Conservation (phyloP, 169 alveolate genomes). For the Amoebophrya sp. region DNA sequence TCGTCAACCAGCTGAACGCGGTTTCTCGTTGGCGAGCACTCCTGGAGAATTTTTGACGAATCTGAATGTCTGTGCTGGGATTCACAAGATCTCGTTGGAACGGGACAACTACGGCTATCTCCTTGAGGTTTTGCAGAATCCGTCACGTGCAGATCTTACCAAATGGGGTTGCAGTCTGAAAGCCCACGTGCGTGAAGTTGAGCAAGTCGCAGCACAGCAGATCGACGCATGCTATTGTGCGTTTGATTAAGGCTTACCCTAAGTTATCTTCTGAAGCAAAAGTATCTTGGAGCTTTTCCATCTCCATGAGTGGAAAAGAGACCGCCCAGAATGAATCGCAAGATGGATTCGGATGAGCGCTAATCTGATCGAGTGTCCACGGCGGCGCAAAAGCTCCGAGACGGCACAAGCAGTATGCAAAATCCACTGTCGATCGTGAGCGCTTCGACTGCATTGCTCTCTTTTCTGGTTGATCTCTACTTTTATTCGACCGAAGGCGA, state of each 20-base stretch:
- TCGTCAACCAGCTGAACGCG: too few species aligned
- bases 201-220: neutral
- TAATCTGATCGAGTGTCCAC: too few species aligned
- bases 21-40: neutral
- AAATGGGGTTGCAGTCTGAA: neutral
- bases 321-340: too few species aligned
- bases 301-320: too few species aligned
- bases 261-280: neutral
- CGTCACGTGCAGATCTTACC: neutral
- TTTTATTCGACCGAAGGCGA: neutral
- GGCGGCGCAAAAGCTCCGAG: too few species aligned
- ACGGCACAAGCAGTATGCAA: too few species aligned
- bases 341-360: too few species aligned
- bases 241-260: neutral
- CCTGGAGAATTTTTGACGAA: neutral
- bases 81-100: neutral
- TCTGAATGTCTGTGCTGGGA: neutral
- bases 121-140: neutral
- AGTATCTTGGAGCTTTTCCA: too few species aligned
- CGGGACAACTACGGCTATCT: conserved; percentile 8
- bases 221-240: conserved; percentile 5
- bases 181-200: neutral
- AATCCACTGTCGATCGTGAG: too few species aligned
- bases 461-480: neutral
- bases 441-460: neutral